Evolutionary conservation across 179 eudicot species (phyloP).

Genomic region (Beta lomatogona): DNA sequence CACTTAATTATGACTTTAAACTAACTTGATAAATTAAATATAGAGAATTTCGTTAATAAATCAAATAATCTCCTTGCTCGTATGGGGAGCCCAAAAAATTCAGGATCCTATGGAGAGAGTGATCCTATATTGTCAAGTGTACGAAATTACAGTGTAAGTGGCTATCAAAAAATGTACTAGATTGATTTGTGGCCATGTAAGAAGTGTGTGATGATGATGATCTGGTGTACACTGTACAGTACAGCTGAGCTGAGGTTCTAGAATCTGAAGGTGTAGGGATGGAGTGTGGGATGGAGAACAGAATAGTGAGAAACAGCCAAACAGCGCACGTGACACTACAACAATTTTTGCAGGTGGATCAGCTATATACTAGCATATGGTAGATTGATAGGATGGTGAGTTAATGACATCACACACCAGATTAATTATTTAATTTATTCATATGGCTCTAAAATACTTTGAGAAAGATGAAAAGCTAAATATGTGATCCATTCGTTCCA

Average conservation of each 20-base stretch:
- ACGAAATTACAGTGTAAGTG: not conserved
- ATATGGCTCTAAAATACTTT: too few species aligned
- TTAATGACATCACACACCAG: constrained; percentile 27
- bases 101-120: constrained; percentile 24
- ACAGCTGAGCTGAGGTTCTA: not conserved
- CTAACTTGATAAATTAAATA: not conserved
- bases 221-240: too few species aligned
- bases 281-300: constrained; percentile 4
- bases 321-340: constrained; percentile 34
- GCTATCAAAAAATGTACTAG: not conserved
- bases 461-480: too few species aligned
- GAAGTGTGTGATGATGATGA: not conserved
- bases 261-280: constrained; percentile 7
- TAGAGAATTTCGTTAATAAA: too few species aligned
- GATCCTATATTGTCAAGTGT: not conserved
- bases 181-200: not conserved
- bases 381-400: not conserved
- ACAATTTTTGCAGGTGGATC: constrained; percentile 21
- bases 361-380: constrained; percentile 17
- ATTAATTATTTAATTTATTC: too few species aligned
- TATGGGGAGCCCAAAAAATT: constrained; percentile 23
- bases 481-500: too few species aligned
- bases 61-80: constrained; percentile 26
- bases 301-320: not conserved
- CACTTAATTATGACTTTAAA: not conserved